Evolutionary conservation across 2,329 filamentous ascomycete species (phyloP).

Genomic region (Exophiala aquamarina): DNA sequence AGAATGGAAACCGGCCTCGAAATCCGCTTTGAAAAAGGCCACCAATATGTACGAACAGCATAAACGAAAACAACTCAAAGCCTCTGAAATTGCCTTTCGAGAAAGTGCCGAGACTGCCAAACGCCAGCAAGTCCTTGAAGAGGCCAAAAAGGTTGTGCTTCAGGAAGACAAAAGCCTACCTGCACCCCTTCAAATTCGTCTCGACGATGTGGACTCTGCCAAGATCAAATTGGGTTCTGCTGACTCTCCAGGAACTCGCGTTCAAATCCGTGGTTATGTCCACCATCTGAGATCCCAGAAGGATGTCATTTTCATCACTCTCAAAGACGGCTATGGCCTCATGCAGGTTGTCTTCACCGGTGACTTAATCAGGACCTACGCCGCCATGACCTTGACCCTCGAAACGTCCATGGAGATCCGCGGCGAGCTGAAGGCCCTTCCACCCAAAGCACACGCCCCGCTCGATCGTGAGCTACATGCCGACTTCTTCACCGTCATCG

Average conservation of each 20-base stretch:
- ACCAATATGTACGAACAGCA: constrained; percentile 70
- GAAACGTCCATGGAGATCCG: constrained; percentile 84
- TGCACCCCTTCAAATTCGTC: constrained; percentile 70
- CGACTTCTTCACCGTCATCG: constrained; percentile 82
- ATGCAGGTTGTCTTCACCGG: constrained; percentile 83
- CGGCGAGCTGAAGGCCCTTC: constrained; percentile 81
- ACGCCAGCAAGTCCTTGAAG: constrained; percentile 70
- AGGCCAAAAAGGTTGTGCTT: constrained; percentile 75
- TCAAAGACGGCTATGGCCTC: constrained; percentile 79
- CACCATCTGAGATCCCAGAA: constrained; percentile 81
- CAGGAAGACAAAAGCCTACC: constrained; percentile 72
- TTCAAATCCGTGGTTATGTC: constrained; percentile 78
- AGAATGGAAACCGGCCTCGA: constrained; percentile 78
- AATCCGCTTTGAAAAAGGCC: constrained; percentile 83
- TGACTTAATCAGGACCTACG: constrained; percentile 85
- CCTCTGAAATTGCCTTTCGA: constrained; percentile 68
- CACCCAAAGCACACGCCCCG: constrained; percentile 73
- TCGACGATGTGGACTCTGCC: constrained; percentile 67
- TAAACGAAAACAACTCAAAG: constrained; percentile 82
- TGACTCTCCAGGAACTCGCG: constrained; percentile 66
- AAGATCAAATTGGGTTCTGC: constrained; percentile 56
- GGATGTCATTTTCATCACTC: constrained; percentile 80
- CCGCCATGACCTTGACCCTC: constrained; percentile 78
- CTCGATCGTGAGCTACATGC: constrained; percentile 85
- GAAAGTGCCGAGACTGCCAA: constrained; percentile 72